Percentiles rank a stretch among this genome's conserved stretches.
phyloP scores from a whole-genome alignment of 2,329 filamentous ascomycete species.

The Trichophyton rubrum region DNA sequence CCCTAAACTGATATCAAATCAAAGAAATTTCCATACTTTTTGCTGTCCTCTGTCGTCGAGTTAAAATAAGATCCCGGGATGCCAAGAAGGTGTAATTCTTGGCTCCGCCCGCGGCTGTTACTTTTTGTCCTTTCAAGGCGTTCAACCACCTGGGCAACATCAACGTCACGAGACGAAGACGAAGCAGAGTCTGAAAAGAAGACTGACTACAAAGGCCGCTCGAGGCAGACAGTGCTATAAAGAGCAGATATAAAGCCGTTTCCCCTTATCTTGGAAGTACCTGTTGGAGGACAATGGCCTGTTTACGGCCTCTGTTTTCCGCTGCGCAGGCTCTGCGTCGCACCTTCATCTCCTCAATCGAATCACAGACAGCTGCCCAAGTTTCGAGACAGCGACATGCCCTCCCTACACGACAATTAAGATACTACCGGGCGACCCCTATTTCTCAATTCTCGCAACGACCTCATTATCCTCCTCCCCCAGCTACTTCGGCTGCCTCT shows the following conservation, averaged over 20 bases:
- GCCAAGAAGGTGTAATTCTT: neutral
- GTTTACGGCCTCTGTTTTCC: conserved; percentile 9
- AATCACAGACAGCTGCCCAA: neutral
- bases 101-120: neutral
- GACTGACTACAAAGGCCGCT: no score
- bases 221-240: neutral
- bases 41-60: no score
- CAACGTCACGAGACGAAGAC: no score
- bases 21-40: neutral
- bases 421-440: neutral
- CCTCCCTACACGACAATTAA: neutral
- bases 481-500: neutral
- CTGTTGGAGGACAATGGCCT: conserved; percentile 3
- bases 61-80: neutral
- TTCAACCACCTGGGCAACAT: no score
- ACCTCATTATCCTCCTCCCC: neutral
- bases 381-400: neutral
- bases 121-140: neutral
- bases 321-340: conserved; percentile 10
- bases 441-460: neutral
- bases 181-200: no score
- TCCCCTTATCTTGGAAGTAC: neutral
- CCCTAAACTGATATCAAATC: neutral
- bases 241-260: neutral
- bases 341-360: conserved; percentile 4